Percentiles rank a stretch among this genome's conserved stretches.
phyloP scores from a whole-genome alignment of 2,329 filamentous ascomycete species.

The Colletotrichum sp. region DNA sequence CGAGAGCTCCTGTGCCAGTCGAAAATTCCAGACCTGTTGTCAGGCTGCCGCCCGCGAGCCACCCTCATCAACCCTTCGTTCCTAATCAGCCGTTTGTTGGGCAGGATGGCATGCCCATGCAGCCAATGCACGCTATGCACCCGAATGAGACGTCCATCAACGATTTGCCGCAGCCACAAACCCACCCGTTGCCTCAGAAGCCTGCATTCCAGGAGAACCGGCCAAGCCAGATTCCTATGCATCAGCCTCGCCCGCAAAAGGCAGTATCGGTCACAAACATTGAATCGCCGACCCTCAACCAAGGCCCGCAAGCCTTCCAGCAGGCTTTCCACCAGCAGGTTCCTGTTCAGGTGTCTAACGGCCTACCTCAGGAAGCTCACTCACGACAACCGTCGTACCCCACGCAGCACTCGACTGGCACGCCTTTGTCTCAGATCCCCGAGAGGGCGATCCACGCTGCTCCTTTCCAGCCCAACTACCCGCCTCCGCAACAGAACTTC shows the following conservation, averaged over 20 bases:
- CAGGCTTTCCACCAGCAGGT: conserved; percentile 95
- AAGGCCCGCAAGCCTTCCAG: conserved; percentile 80
- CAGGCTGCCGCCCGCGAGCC: conserved; percentile 73
- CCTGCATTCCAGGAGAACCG: conserved; percentile 63
- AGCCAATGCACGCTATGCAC: neutral
- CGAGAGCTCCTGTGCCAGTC: conserved; percentile 65
- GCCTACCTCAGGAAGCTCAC: conserved; percentile 65
- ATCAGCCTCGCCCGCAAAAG: conserved; percentile 95
- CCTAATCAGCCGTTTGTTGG: conserved; percentile 26
- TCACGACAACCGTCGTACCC: conserved; percentile 72
- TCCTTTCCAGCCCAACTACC: conserved; percentile 82
- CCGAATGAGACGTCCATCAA: conserved; percentile 47
- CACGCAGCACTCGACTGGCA: conserved; percentile 74
- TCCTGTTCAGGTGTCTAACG: conserved; percentile 72
- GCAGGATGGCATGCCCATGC: neutral
- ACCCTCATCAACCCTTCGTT: conserved; percentile 1
- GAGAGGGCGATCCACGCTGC: conserved; percentile 91
- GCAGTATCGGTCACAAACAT: conserved; percentile 91
- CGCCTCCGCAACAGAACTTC: conserved; percentile 58
- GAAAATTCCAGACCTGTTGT: conserved; percentile 77
- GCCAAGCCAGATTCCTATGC: conserved; percentile 70
- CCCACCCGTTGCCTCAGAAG: conserved; percentile 63
- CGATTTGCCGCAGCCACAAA: conserved; percentile 62
- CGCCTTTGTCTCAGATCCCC: conserved; percentile 88
- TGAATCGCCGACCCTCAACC: conserved; percentile 73